Evolutionary conservation across 495 filamentous ascomycete genomes (phyloP), one percentile per base, ranked within the genome.

Genomic region (Recurvomyces mirabilis): DNA sequence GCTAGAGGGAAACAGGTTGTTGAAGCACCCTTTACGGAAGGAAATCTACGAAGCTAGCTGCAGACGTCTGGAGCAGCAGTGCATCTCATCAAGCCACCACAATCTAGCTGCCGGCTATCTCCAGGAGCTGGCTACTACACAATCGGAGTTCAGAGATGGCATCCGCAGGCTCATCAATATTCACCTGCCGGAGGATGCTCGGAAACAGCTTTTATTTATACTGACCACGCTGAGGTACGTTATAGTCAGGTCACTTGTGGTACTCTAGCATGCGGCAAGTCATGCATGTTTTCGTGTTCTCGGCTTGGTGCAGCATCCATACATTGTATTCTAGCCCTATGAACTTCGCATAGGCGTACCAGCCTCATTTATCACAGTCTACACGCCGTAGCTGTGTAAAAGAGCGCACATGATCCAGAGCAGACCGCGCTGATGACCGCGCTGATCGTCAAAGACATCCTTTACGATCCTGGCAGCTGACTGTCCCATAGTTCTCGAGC

Each of bases 201-300:
- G 36, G 39, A 54, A 55, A 21, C 36, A 54, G 14, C 37, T 62
- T 17, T 6, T 40, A 3, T 30, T 55, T 29, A 50, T 60, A 7
- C 40, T 62, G 36, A 57, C 56, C 40, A 28, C 57, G 17, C 53
- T 62, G 9, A 46, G 54, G 56, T 59, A 56, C 47, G 55, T 38
- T n/a, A n/a, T n/a, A n/a, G n/a, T n/a, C n/a, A n/a, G n/a, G n/a
- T n/a, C n/a, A n/a, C n/a, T n/a, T n/a, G n/a, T n/a, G n/a, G n/a
- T n/a, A n/a, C n/a, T n/a, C n/a, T n/a, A n/a, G n/a, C n/a, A n/a
- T n/a, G n/a, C n/a, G n/a, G n/a, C n/a, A n/a, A n/a, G n/a, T n/a
- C n/a, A n/a, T n/a, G n/a, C n/a, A n/a, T n/a, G n/a, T n/a, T n/a
- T n/a, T n/a, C n/a, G n/a, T n/a, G n/a, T n/a, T n/a, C n/a, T n/a